These are phyloP conservation scores for Taphrina populina DNA, from an alignment of 1,139 yeast species.

Conservation along the genomic window DNA sequence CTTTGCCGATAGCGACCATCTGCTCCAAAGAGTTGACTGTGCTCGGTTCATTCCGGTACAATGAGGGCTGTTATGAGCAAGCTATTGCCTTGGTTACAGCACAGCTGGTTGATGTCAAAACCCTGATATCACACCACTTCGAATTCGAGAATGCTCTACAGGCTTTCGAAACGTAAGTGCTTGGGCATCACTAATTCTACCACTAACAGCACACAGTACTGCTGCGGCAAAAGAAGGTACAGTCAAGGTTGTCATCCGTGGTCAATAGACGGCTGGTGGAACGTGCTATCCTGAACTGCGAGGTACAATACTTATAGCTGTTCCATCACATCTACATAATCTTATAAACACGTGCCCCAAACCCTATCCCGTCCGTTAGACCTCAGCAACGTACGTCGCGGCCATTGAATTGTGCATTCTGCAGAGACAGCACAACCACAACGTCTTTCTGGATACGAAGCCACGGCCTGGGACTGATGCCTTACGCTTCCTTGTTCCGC, in stretches of 20 bases:
- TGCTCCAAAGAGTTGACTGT: constrained; percentile 67
- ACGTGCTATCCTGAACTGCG: too few species aligned
- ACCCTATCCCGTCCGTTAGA: too few species aligned
- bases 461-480: too few species aligned
- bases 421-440: too few species aligned
- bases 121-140: constrained; percentile 75
- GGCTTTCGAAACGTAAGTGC: constrained; percentile 59
- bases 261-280: too few species aligned
- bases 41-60: constrained; percentile 74
- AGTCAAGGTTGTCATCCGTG: constrained; percentile 34
- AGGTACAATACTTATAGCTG: too few species aligned
- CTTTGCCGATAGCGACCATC: constrained; percentile 72
- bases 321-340: too few species aligned
- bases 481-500: constrained; percentile 30
- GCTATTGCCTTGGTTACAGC: constrained; percentile 66
- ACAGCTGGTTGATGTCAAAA: constrained; percentile 61
- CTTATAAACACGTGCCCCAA: too few species aligned
- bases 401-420: too few species aligned
- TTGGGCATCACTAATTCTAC: background rate
- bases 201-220: constrained; percentile 1
- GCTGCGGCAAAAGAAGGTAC: constrained; percentile 33
- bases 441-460: too few species aligned
- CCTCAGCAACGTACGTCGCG: too few species aligned
- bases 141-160: constrained; percentile 69
- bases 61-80: constrained; percentile 72